A percentile compares a stretch with the other conserved stretches of the same genome.
Conservation (phyloP, 2,329 filamentous ascomycete species). For the Stenocarpella maydis region DNA sequence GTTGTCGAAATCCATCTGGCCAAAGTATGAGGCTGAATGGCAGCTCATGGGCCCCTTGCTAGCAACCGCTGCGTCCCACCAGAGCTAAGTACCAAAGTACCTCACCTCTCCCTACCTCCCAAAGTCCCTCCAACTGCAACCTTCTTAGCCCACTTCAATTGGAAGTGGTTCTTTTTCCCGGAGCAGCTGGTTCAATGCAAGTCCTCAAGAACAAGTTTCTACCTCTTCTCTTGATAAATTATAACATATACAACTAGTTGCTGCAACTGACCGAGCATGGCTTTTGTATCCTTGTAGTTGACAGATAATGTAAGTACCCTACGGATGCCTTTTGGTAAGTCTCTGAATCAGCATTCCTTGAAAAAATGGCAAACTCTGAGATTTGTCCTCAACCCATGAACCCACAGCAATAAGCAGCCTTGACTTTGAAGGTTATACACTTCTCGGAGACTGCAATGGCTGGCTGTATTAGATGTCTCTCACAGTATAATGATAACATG, state of each 20-base stretch:
- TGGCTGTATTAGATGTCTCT: not conserved
- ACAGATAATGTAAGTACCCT: too few species aligned
- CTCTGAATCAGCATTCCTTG: not conserved
- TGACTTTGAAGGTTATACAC: not conserved
- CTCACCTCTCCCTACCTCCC: not conserved
- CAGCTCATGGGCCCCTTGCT: conserved; percentile 18
- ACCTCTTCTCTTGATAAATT: not conserved
- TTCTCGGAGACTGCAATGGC: not conserved
- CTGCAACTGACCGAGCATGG: not conserved
- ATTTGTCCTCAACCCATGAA: not conserved
- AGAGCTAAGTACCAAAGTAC: conserved; percentile 10
- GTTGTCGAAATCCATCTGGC: conserved; percentile 25
- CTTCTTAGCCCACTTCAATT: not conserved
- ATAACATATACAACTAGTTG: fast-evolving
- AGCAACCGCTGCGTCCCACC: too few species aligned
- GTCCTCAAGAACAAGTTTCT: not conserved
- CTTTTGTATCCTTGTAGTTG: not conserved
- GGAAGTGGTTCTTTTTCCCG: not conserved
- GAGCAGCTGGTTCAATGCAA: too few species aligned
- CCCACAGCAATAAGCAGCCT: not conserved
- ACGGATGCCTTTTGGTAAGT: too few species aligned
- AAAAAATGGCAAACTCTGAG: not conserved
- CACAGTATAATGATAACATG: not conserved
- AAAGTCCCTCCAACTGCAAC: not conserved
- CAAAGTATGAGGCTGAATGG: conserved; percentile 25